Conservation (phyloP, 2,329 filamentous ascomycete genomes). For the Mollisia scopiformis region DNA sequence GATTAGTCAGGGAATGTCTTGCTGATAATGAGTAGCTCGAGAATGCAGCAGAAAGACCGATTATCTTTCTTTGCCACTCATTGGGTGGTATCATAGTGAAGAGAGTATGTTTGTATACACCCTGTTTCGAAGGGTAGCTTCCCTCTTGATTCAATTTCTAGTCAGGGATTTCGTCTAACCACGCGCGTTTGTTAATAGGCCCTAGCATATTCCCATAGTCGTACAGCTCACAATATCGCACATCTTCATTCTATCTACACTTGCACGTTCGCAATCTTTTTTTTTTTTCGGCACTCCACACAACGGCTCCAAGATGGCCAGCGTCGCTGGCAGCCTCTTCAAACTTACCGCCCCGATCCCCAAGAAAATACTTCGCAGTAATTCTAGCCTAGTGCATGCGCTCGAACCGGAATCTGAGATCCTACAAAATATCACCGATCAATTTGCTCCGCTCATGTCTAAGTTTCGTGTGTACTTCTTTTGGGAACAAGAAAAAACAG, state of each 20-base stretch:
- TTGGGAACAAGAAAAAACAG: slow-evolving; percentile 43
- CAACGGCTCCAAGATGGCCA: slow-evolving; percentile 39
- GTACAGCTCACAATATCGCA: slow-evolving; percentile 16
- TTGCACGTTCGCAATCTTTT: slow-evolving; percentile 40
- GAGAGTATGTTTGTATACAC: too few species aligned
- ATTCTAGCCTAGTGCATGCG: slow-evolving; percentile 56
- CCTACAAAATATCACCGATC: slow-evolving; percentile 42
- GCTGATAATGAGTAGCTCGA: neutral
- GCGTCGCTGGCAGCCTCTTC: slow-evolving; percentile 27
- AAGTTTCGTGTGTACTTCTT: slow-evolving; percentile 43
- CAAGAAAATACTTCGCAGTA: slow-evolving; percentile 35
- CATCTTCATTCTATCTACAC: slow-evolving; percentile 42
- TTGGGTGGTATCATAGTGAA: neutral
- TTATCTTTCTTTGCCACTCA: neutral
- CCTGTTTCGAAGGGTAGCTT: too few species aligned
- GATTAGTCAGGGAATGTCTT: neutral
- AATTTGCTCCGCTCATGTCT: slow-evolving; percentile 41
- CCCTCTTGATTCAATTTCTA: too few species aligned
- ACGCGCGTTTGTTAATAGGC: too few species aligned
- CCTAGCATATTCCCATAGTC: too few species aligned
- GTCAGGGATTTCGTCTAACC: too few species aligned
- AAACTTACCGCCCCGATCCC: slow-evolving; percentile 37
- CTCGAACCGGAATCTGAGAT: slow-evolving; percentile 49
- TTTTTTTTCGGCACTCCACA: slow-evolving; percentile 44
- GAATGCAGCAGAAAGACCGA: neutral